These are phyloP conservation scores for Gastrolobium bilobum DNA, from an alignment of 306 rosid genomes.

Conservation along the genomic window DNA sequence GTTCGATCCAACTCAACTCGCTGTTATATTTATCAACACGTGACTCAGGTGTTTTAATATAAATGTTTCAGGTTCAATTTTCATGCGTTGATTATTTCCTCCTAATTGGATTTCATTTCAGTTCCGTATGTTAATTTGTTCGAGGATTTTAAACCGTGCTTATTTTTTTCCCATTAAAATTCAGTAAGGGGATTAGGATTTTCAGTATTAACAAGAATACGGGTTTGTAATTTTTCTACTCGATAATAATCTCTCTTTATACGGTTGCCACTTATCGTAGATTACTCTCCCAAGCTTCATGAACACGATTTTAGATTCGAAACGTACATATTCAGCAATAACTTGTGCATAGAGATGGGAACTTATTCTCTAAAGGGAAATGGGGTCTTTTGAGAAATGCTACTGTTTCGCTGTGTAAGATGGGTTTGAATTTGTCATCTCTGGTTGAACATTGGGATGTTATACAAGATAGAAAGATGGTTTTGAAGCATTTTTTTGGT, in stretches of 20 bases:
- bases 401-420: neutral
- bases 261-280: neutral
- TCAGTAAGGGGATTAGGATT: neutral
- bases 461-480: neutral
- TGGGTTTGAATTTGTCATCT: slow-evolving; percentile 4
- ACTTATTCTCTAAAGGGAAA: slow-evolving; percentile 9
- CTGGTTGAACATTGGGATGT: neutral
- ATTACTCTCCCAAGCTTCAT: neutral
- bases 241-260: neutral
- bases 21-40: neutral
- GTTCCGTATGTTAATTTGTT: neutral
- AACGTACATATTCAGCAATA: slow-evolving; percentile 8
- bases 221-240: neutral
- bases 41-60: neutral
- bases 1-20: neutral
- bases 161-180: neutral
- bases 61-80: neutral
- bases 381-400: neutral
- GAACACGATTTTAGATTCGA: slow-evolving; percentile 33
- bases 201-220: neutral
- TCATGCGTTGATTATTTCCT: neutral
- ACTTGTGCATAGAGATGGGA: neutral
- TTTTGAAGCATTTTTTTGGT: neutral
- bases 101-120: slow-evolving; percentile 26
- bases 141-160: slow-evolving; percentile 2